A percentile compares a stretch with the other conserved stretches of the same genome.
Conservation (phyloP, 192 early-diverging fungal genomes). For the Phycomyces nitens region DNA sequence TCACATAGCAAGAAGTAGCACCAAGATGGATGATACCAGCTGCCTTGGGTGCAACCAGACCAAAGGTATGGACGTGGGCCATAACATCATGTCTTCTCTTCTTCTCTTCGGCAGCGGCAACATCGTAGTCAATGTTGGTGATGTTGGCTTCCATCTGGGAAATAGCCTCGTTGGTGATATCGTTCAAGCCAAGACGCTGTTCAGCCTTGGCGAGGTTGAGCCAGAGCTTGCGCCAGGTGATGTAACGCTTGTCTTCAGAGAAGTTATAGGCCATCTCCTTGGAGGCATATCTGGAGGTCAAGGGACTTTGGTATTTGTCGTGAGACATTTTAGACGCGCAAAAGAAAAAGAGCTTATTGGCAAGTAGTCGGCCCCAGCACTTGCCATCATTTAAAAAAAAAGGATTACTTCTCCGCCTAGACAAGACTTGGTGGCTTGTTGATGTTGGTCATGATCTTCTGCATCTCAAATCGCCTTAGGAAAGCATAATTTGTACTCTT, state of each 20-base stretch:
- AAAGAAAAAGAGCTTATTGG: constrained; percentile 11
- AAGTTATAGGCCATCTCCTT: constrained; percentile 97
- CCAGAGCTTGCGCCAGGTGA: constrained; percentile 96
- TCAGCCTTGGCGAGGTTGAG: constrained; percentile 89
- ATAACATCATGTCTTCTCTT: constrained; percentile 96
- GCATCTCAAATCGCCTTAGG: background rate
- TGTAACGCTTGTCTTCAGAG: constrained; percentile 92
- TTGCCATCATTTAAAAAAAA: no score
- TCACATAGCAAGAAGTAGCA: constrained; percentile 98
- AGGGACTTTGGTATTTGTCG: constrained; percentile 89
- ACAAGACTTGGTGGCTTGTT: background rate
- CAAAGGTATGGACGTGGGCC: constrained; percentile 99
- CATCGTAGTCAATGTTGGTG: constrained; percentile 82
- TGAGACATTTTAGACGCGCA: constrained; percentile 43
- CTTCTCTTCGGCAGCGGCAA: constrained; percentile 91
- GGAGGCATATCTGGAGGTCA: constrained; percentile 95
- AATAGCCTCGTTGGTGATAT: constrained; percentile 85
- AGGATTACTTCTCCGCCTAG: background rate
- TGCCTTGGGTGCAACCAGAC: constrained; percentile 78
- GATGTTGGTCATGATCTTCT: constrained; percentile 2
- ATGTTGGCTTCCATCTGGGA: constrained; percentile 87
- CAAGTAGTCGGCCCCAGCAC: background rate
- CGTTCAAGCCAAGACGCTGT: constrained; percentile 83
- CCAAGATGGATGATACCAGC: constrained; percentile 96
- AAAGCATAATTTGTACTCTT: no score